Evolutionary conservation across 2,329 filamentous ascomycete genomes (phyloP).

Genomic region (Verticillium isaacii): DNA sequence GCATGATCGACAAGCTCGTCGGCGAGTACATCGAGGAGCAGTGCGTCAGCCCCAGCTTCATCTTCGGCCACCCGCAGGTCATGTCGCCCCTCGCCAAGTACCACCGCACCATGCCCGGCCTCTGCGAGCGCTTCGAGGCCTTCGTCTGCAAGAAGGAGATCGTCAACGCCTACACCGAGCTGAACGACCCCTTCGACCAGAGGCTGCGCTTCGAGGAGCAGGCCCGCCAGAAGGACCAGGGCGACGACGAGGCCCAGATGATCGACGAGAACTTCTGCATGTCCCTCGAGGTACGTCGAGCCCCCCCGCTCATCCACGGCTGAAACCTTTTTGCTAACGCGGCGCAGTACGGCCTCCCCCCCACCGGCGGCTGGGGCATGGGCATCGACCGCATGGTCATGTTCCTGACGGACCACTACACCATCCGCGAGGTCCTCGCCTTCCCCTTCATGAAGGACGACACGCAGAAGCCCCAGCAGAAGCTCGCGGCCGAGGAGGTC

Average conservation of each 20-base stretch:
- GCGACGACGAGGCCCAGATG: conserved; percentile 93
- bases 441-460: conserved; percentile 99
- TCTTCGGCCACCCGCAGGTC: conserved; percentile 58
- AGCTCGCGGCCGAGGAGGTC: conserved; percentile 58
- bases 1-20: conserved; percentile 93
- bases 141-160: conserved; percentile 98
- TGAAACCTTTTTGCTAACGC: conserved; percentile 1
- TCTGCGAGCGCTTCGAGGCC: conserved; percentile 95
- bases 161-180: conserved; percentile 93
- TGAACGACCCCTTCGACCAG: conserved; percentile 93
- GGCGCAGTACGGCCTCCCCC: conserved; percentile 68
- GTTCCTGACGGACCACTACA: conserved; percentile 90
- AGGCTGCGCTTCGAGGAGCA: conserved; percentile 72
- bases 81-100: conserved; percentile 86
- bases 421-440: conserved; percentile 90
- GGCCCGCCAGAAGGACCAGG: conserved; percentile 89
- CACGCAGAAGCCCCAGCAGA: conserved; percentile 38
- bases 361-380: conserved; percentile 94
- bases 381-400: conserved; percentile 91
- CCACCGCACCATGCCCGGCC: conserved; percentile 72
- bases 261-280: conserved; percentile 95
- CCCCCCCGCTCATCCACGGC: not conserved
- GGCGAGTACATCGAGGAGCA: conserved; percentile 94
- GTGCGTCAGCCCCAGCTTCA: conserved; percentile 76
- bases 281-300: conserved; percentile 57